Base-by-base conservation (phyloP, 805 yeast genomes). In the Lipomyces lipofer region DNA sequence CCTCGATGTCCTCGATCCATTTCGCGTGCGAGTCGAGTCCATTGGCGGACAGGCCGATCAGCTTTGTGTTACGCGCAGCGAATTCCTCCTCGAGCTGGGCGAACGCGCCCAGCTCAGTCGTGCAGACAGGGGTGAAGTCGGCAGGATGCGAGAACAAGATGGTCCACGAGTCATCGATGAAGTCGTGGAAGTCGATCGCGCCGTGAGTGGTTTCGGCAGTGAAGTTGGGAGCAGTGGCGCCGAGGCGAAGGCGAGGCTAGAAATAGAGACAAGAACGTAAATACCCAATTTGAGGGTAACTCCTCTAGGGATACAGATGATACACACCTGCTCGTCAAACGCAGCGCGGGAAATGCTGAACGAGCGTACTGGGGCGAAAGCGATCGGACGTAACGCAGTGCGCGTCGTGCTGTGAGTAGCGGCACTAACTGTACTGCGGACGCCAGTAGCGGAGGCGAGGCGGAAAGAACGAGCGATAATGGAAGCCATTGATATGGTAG, bases 91-190 rank as follows among this genome's bases (percentile, higher is more conserved):
- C 89, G 73, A 91, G 83, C 69, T 85, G 81, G 64, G 97, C 94
- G 69, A 90, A 91, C 10, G 96, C 97, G 65, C 97, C 96, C 69
- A 90, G 80, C 78, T 90, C 97, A 54, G 97, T 90, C 68, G 97
- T 91, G 76, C 97, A 90, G 55, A 90, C 97, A 45, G 97, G 97
- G 19, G 97, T 90, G 80, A 88, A 91, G 72, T 91, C 97, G 62
- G 89, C 97, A 62, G 97, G 97, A 73, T 90, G 97, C 12, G 96
- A 88, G 76, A 90, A 90, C 64, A 90, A 77, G 48, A 90, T 84
- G 52, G 84, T 85, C 97, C 97, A 90, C 29, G 83, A 78, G 74
- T 86, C 82, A 44, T 92, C 95, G 64, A 89, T 77, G 78, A 77
- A 90, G 63, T 90, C 85, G 77, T 90, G 92, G 84, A 90, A 89